Conservation (phyloP, 768 basidiomycete species). For the Postia placenta region DNA sequence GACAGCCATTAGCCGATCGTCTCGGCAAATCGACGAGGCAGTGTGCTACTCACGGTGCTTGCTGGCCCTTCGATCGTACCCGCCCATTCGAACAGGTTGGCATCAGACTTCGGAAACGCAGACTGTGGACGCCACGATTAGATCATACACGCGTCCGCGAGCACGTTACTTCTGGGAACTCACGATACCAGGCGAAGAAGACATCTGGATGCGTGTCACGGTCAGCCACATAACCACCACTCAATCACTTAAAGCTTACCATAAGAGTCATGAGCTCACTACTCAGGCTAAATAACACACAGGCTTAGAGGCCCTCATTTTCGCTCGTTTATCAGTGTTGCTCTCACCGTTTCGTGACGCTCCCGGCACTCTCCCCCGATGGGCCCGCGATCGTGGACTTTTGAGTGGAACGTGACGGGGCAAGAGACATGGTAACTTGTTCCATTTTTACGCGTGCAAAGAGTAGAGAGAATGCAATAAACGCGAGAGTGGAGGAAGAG, state of each 20-base stretch:
- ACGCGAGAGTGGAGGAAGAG: not conserved
- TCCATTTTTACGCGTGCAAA: slow-evolving; percentile 44
- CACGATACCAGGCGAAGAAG: slow-evolving; percentile 83
- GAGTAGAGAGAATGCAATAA: not conserved
- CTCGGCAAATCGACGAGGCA: slow-evolving; percentile 2
- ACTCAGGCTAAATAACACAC: slow-evolving; percentile 46
- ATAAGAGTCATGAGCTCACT: slow-evolving; percentile 87
- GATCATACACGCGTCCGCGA: no score
- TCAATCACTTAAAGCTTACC: slow-evolving; percentile 39
- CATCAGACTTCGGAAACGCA: slow-evolving; percentile 83
- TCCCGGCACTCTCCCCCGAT: slow-evolving; percentile 56
- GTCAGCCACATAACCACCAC: not conserved
- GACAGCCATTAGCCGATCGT: slow-evolving; percentile 5
- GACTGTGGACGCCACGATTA: no score
- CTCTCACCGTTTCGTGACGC: slow-evolving; percentile 76
- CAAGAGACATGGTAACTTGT: slow-evolving; percentile 61
- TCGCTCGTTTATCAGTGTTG: not conserved
- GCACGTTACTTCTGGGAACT: no score
- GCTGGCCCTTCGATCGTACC: slow-evolving; percentile 82
- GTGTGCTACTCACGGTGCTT: slow-evolving; percentile 52
- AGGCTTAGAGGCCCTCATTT: slow-evolving; percentile 2
- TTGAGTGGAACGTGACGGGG: slow-evolving; percentile 47
- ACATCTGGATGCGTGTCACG: slow-evolving; percentile 43
- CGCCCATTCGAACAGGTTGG: slow-evolving; percentile 85
- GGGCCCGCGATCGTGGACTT: slow-evolving; percentile 53